Percentiles rank a stretch among this genome's conserved stretches.
These are phyloP conservation scores for Leccinum fuscescens DNA, from an alignment of 1,284 basidiomycete genomes.

Conservation along the genomic window DNA sequence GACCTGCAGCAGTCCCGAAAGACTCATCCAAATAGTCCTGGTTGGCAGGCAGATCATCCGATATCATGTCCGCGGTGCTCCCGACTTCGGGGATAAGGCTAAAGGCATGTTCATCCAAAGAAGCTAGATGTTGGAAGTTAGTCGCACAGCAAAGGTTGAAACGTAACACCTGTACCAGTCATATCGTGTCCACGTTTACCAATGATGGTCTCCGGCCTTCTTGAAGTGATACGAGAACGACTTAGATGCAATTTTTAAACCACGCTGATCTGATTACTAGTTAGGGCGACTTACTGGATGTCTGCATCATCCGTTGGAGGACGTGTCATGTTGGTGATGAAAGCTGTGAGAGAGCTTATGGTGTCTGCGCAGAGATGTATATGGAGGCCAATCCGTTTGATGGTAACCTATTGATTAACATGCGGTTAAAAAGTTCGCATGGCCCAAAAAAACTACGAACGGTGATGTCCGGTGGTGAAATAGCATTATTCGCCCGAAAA, in stretches of 20 bases:
- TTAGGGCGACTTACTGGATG: constrained; percentile 37
- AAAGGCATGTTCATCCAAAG: constrained; percentile 86
- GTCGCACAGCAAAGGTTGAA: background rate
- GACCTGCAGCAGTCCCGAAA: constrained; percentile 72
- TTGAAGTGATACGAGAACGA: constrained; percentile 5
- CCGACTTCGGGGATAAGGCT: constrained; percentile 69
- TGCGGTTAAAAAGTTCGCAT: constrained; percentile 3
- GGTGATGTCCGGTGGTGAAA: constrained; percentile 35
- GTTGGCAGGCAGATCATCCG: constrained; percentile 89
- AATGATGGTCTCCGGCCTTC: constrained; percentile 7
- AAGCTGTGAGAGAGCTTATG: constrained; percentile 48
- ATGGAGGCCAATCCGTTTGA: constrained; percentile 48
- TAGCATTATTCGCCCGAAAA: constrained; percentile 36
- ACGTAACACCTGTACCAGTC: constrained; percentile 26
- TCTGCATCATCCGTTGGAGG: constrained; percentile 39
- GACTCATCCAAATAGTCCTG: constrained; percentile 83
- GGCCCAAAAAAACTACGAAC: constrained; percentile 34
- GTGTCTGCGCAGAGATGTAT: constrained; percentile 73
- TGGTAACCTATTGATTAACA: constrained; percentile 38
- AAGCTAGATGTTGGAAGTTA: constrained; percentile 45
- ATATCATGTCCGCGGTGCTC: constrained; percentile 82
- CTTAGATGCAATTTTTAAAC: constrained; percentile 12
- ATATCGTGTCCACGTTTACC: constrained; percentile 27
- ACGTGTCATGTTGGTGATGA: constrained; percentile 48
- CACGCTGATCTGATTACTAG: background rate